Evolutionary conservation across 371 early-diverging fungal genomes (phyloP).

Genomic region (Mortierella sp.): DNA sequence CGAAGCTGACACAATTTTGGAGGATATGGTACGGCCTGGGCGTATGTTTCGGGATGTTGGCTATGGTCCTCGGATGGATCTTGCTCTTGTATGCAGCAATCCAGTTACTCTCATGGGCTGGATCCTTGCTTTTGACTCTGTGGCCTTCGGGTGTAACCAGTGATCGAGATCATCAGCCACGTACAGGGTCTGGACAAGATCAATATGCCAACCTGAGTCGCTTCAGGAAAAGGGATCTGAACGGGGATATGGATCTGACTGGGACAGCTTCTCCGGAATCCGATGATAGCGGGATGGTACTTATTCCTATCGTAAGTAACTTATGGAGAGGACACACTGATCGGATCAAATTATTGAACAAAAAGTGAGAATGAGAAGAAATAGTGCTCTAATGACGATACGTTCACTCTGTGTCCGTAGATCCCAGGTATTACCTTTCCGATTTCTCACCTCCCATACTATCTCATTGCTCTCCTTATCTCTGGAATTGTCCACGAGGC

Average conservation of each 20-base stretch:
- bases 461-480: constrained; percentile 70
- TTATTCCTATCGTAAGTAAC: constrained; percentile 66
- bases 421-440: constrained; percentile 89
- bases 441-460: constrained; percentile 77
- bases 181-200: not conserved
- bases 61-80: constrained; percentile 64
- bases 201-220: not conserved
- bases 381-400: too few relatives aligned
- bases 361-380: too few relatives aligned
- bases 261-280: not conserved
- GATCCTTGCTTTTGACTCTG: constrained; percentile 7
- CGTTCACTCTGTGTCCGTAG: constrained; percentile 51
- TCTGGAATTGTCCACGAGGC: constrained; percentile 83
- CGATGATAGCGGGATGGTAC: constrained; percentile 59
- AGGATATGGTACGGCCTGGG: constrained; percentile 71
- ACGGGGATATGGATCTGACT: not conserved
- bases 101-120: constrained; percentile 48
- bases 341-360: not conserved
- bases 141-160: constrained; percentile 4
- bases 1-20: constrained; percentile 63
- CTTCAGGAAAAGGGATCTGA: constrained; percentile 29
- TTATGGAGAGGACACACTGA: not conserved
- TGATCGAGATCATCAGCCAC: not conserved
- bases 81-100: constrained; percentile 64
- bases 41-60: constrained; percentile 58